These are phyloP conservation scores for Colletotrichum lindemuthianum DNA, from an alignment of 2,329 filamentous ascomycete species.

Conservation along the genomic window DNA sequence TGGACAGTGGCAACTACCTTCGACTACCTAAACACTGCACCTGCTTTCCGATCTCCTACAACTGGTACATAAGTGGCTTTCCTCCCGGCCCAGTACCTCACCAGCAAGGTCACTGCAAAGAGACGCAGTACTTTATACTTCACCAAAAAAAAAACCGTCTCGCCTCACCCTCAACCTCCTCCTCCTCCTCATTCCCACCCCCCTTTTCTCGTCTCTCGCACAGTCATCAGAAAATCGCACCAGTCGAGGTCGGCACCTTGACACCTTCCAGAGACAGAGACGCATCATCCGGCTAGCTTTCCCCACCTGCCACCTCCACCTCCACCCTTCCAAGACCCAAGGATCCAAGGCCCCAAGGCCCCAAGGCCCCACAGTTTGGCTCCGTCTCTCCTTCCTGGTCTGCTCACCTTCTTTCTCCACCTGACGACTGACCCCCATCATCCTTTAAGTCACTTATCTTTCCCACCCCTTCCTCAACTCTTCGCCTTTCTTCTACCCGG, in stretches of 20 bases:
- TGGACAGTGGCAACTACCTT: conserved; percentile 2
- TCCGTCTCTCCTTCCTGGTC: conserved; percentile 30
- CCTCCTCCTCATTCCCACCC: background rate
- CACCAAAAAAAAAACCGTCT: too few species aligned
- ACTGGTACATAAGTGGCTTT: conserved; percentile 33
- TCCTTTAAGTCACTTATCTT: conserved; percentile 33
- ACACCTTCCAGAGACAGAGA: conserved; percentile 30
- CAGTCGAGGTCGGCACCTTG: conserved; percentile 23
- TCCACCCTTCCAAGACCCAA: conserved; percentile 22
- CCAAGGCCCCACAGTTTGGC: too few species aligned
- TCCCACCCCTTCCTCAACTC: conserved; percentile 18
- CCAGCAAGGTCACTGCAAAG: conserved; percentile 24
- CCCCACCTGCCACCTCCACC: conserved; percentile 28
- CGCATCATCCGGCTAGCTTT: conserved; percentile 32
- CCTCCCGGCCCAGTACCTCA: conserved; percentile 21
- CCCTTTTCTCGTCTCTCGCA: conserved; percentile 15
- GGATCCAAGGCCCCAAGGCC: background rate
- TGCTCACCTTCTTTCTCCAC: conserved; percentile 34
- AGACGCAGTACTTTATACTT: too few species aligned
- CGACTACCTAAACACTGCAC: background rate
- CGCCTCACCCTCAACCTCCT: background rate
- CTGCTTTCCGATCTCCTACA: conserved; percentile 16
- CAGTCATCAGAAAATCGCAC: conserved; percentile 12
- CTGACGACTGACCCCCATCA: conserved; percentile 28
- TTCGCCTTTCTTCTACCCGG: conserved; percentile 5